These are phyloP conservation scores for Verticillium alfalfae DNA, from an alignment of 2,329 filamentous ascomycete species.

Conservation along the genomic window DNA sequence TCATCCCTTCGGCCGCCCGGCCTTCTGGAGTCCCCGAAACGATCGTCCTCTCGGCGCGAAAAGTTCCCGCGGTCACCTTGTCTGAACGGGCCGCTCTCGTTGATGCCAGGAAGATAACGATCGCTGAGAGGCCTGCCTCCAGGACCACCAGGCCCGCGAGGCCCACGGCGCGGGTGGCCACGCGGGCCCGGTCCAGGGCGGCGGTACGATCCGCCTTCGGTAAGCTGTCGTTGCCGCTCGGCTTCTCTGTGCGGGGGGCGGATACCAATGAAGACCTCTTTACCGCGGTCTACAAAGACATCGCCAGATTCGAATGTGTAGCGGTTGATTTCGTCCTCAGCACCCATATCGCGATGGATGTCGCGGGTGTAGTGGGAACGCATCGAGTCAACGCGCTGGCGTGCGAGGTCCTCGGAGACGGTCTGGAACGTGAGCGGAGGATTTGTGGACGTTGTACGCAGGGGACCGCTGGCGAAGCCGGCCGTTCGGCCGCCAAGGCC, in stretches of 20 bases:
- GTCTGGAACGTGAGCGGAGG: constrained; percentile 45
- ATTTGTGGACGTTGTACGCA: constrained; percentile 30
- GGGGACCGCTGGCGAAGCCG: constrained; percentile 14
- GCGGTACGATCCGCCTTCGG: constrained; percentile 10
- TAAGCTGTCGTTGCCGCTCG: constrained; percentile 22
- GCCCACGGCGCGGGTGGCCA: neutral
- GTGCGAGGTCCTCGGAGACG: constrained; percentile 58
- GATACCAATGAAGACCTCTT: constrained; percentile 63
- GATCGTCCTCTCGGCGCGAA: constrained; percentile 13
- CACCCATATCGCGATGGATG: constrained; percentile 32
- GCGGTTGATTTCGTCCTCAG: constrained; percentile 52
- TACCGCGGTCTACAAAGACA: constrained; percentile 64
- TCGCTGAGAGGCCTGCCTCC: constrained; percentile 22
- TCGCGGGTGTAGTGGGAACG: constrained; percentile 39
- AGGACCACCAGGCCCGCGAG: constrained; percentile 20
- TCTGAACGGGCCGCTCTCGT: constrained; percentile 10
- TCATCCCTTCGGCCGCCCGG: neutral
- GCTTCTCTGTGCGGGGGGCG: constrained; percentile 51
- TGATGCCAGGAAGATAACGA: constrained; percentile 23
- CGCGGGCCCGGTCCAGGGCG: neutral
- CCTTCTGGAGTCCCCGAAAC: neutral
- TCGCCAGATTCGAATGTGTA: constrained; percentile 68
- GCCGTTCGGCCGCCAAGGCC: constrained; percentile 3
- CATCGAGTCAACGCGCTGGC: constrained; percentile 57
- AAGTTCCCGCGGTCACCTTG: constrained; percentile 15